A percentile compares a stretch with the other conserved stretches of the same genome.
These are phyloP conservation scores for Boletus coccyginus DNA, from an alignment of 768 basidiomycete genomes.

Conservation along the genomic window DNA sequence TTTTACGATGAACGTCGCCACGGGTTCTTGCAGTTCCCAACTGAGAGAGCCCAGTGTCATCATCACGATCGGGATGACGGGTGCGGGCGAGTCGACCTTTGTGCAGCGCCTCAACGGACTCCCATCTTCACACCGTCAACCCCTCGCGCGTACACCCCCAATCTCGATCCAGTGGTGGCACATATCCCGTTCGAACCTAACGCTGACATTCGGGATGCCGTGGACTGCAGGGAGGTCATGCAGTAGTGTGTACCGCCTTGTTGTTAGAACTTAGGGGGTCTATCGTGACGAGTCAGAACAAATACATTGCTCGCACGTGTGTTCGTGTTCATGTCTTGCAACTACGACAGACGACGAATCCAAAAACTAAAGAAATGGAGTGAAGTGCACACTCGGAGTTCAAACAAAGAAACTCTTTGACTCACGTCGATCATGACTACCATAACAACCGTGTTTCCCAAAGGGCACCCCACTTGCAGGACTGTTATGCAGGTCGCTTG, in stretches of 20 bases:
- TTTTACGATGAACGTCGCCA: constrained; percentile 20
- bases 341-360: too few species aligned
- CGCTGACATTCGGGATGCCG: constrained; percentile 96
- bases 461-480: too few species aligned
- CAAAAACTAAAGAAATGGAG: too few species aligned
- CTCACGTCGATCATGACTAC: too few species aligned
- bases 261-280: constrained; percentile 5
- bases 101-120: constrained; percentile 84
- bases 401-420: too few species aligned
- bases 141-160: constrained; percentile 83
- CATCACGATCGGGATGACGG: constrained; percentile 94
- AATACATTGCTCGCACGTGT: too few species aligned
- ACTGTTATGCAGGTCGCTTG: too few species aligned
- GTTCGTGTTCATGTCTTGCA: too few species aligned
- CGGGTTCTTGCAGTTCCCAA: constrained; percentile 9
- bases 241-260: constrained; percentile 74
- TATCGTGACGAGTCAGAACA: constrained; percentile 4
- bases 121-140: constrained; percentile 73
- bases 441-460: too few species aligned
- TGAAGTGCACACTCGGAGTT: too few species aligned
- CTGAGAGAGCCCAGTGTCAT: constrained; percentile 70
- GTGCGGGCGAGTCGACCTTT: constrained; percentile 95
- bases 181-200: constrained; percentile 88
- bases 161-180: constrained; percentile 94
- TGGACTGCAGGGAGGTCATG: constrained; percentile 98